These are phyloP conservation scores for Candida corydali DNA, from an alignment of 805 yeast species.

Conservation along the genomic window DNA sequence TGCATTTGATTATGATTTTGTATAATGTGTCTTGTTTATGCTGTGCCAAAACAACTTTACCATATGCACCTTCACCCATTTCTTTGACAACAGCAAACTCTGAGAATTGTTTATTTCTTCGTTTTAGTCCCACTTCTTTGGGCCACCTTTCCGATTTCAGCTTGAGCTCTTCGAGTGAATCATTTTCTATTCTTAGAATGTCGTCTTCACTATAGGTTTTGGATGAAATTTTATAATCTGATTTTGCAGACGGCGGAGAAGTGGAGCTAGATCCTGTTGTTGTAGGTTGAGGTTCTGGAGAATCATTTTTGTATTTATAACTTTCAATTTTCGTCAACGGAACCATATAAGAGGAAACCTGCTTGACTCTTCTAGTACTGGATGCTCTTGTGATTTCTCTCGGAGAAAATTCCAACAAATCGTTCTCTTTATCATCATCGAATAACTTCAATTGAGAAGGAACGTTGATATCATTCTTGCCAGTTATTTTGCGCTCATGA, in stretches of 20 bases:
- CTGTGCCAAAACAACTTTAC: conserved; percentile 80
- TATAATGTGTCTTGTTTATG: conserved; percentile 60
- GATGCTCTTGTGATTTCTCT: conserved; percentile 24
- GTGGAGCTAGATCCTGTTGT: not conserved
- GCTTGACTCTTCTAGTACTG: conserved; percentile 24
- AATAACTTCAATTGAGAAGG: conserved; percentile 58
- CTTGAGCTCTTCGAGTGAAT: conserved; percentile 33
- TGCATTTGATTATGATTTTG: conserved; percentile 78
- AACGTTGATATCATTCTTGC: conserved; percentile 15
- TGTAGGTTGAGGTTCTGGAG: not conserved
- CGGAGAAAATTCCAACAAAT: conserved; percentile 8
- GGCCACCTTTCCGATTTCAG: conserved; percentile 45
- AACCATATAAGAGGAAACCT: conserved; percentile 9
- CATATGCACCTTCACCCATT: conserved; percentile 97
- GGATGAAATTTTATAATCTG: conserved; percentile 13
- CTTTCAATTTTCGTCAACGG: conserved; percentile 5
- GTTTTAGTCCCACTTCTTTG: conserved; percentile 51
- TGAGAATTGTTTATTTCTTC: conserved; percentile 65
- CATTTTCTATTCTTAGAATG: conserved; percentile 43
- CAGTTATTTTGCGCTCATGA: not conserved
- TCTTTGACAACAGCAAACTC: conserved; percentile 71
- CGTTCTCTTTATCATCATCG: conserved; percentile 19
- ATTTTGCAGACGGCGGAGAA: no score
- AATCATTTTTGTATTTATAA: conserved; percentile 1
- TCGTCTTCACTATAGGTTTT: conserved; percentile 39